A percentile compares a stretch with the other conserved stretches of the same genome.
These are phyloP conservation scores for Syncephalastrum racemosum DNA, from an alignment of 371 early-diverging fungal genomes.

Conservation along the genomic window DNA sequence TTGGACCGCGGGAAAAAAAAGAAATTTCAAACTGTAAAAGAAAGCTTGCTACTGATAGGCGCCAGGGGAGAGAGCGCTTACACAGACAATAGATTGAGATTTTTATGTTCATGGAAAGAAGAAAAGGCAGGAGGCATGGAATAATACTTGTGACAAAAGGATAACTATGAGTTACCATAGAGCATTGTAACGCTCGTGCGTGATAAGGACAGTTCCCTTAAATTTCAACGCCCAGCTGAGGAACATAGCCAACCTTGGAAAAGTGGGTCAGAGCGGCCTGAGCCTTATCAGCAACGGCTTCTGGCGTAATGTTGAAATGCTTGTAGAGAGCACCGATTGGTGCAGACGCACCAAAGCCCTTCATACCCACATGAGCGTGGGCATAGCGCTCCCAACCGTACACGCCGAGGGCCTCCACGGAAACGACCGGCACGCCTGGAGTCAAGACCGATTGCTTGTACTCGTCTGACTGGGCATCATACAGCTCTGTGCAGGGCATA, in stretches of 20 bases:
- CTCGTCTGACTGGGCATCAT: conserved; percentile 80
- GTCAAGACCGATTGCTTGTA: conserved; percentile 84
- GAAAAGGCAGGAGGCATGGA: no score
- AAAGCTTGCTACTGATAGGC: no score
- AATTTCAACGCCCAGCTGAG: no score
- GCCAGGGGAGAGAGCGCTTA: no score
- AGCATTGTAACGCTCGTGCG: no score
- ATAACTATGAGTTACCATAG: no score
- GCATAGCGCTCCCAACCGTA: conserved; percentile 94
- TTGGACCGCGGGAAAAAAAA: no score
- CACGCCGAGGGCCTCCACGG: conserved; percentile 89
- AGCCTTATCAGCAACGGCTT: conserved; percentile 74
- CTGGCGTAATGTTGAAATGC: conserved; percentile 79
- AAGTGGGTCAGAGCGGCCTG: conserved; percentile 74
- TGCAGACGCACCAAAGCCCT: conserved; percentile 34
- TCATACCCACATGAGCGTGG: conserved; percentile 30
- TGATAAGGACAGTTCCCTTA: no score
- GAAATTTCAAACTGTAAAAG: no score
- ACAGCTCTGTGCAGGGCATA: conserved; percentile 92
- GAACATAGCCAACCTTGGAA: conserved; percentile 51
- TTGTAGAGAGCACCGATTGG: conserved; percentile 79
- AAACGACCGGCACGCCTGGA: conserved; percentile 76
- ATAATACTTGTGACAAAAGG: no score
- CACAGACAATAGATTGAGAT: no score
- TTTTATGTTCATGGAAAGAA: no score